A percentile compares a stretch with the other conserved stretches of the same genome.
Conservation (phyloP, 2,329 filamentous ascomycete species). For the Pestalotiopsis fici region DNA sequence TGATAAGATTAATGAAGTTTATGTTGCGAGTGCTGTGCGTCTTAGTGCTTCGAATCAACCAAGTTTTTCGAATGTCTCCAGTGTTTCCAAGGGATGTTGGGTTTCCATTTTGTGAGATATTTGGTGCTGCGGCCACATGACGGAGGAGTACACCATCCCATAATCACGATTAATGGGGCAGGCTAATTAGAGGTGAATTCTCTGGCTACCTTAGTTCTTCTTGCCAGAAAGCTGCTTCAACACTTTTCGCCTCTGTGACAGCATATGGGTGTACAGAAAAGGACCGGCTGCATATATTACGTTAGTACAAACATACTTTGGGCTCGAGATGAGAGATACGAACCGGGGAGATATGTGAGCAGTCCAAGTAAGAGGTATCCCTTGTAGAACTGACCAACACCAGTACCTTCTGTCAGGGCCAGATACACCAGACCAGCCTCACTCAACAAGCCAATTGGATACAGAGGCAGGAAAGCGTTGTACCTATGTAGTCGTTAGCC, state of each 20-base stretch:
- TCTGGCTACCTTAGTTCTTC: neutral
- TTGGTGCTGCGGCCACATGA: too few species aligned
- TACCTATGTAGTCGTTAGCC: slow-evolving; percentile 31
- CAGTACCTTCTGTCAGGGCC: neutral
- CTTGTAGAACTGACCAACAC: slow-evolving; percentile 10
- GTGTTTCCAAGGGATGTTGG: too few species aligned
- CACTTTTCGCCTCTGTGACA: slow-evolving; percentile 13
- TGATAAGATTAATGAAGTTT: neutral
- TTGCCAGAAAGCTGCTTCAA: neutral
- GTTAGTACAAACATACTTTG: neutral
- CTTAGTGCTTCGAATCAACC: too few species aligned
- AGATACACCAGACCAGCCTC: slow-evolving; percentile 61
- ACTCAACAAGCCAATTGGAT: slow-evolving; percentile 65
- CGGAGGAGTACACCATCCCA: too few species aligned
- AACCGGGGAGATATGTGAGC: slow-evolving; percentile 14
- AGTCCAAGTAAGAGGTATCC: slow-evolving; percentile 14
- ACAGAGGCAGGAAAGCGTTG: slow-evolving; percentile 69
- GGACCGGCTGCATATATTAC: slow-evolving; percentile 1
- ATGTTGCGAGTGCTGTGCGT: too few species aligned
- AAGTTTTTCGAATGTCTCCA: too few species aligned
- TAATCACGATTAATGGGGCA: too few species aligned
- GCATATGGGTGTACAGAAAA: slow-evolving; percentile 13
- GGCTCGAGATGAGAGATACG: neutral
- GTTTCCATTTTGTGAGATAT: too few species aligned
- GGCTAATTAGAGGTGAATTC: too few species aligned